Evolutionary conservation across 2,329 filamentous ascomycete species (phyloP), one percentile per base, ranked within the genome.

Genomic region (Xylaria sp.): DNA sequence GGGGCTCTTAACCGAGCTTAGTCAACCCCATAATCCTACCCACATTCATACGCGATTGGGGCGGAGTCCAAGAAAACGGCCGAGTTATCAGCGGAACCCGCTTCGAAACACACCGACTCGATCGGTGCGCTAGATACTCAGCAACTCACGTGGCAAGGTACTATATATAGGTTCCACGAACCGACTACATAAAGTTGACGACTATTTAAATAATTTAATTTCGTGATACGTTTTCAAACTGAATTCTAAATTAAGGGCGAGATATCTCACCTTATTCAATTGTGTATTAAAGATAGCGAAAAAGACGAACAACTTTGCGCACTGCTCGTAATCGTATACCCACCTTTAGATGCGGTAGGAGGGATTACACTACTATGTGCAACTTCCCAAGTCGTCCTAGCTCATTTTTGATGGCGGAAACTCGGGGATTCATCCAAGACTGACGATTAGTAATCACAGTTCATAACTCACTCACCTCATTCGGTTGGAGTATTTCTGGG

Each of bases 101-200:
- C 4, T 25, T 44, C 10, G 44, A 27, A 25, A 21, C 7, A 43
- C 10, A 3, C 8, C 8, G 31, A 15, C 10, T 13, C 8, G 38
- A 35, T 35, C 51, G 47, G 17, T 56, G 27, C n/a, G n/a, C n/a
- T 46, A 37, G 47, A 23, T 38, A 38, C 35, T 54, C 31, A 27
- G 37, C 41, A n/a, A 60, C 40, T n/a, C 55, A 58, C 27, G 19
- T 53, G n/a, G 33, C 58, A 55, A 31, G 58, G 54, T 6, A 61
- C 55, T 29, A 33, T 62, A 58, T 17, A 54, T 25, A 15, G 44
- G 54, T 33, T 52, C 23, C n/a, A 58, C 41, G 13, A 48, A 53
- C 25, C 21, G 2, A 29, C 19, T 8, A 9, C 15, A 7, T 29
- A 11, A 10, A 1, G 23, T 41, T 21, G 9, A 35, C 3, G 9